Evolutionary conservation across 148 eudicot genomes (phyloP).

Genomic region (Bassia scoparia): DNA sequence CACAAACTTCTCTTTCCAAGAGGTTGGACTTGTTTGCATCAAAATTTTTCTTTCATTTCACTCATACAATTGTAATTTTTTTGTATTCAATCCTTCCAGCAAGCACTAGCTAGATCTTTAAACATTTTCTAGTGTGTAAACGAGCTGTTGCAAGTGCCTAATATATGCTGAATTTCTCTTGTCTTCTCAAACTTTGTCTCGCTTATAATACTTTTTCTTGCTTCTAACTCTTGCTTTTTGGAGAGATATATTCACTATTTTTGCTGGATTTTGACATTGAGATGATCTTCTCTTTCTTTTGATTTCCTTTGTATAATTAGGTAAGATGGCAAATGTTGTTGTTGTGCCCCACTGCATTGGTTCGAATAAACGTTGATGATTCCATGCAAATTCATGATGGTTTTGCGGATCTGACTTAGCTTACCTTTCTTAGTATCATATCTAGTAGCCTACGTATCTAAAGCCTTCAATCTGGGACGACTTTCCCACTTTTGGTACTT

Average conservation of each 20-base stretch:
- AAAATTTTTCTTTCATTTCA: no score
- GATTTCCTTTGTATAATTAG: slow-evolving; percentile 28
- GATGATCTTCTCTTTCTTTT: slow-evolving; percentile 11
- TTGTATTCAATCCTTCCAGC: no score
- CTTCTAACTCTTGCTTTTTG: not conserved
- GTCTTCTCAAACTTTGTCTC: not conserved
- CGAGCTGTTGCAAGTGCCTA: not conserved
- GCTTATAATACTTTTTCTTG: not conserved
- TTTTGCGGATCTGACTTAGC: slow-evolving; percentile 79
- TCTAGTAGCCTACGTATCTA: slow-evolving; percentile 71
- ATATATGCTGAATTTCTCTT: not conserved
- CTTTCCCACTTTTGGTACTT: slow-evolving; percentile 97
- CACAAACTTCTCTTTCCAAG: no score
- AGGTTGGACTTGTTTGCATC: no score
- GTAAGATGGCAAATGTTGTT: slow-evolving; percentile 43
- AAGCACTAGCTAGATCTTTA: no score
- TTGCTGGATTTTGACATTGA: not conserved
- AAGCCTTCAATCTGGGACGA: slow-evolving; percentile 96
- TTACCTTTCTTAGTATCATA: slow-evolving; percentile 72
- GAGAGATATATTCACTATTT: not conserved
- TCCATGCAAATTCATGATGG: slow-evolving; percentile 35
- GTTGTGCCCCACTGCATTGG: slow-evolving; percentile 29
- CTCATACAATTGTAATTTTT: no score
- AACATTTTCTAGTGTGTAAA: no score
- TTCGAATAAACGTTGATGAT: slow-evolving; percentile 31